Evolutionary conservation across 2,329 filamentous ascomycete species (phyloP), one percentile per base, ranked within the genome.

Genomic region (Arthrobotrys conoides): DNA sequence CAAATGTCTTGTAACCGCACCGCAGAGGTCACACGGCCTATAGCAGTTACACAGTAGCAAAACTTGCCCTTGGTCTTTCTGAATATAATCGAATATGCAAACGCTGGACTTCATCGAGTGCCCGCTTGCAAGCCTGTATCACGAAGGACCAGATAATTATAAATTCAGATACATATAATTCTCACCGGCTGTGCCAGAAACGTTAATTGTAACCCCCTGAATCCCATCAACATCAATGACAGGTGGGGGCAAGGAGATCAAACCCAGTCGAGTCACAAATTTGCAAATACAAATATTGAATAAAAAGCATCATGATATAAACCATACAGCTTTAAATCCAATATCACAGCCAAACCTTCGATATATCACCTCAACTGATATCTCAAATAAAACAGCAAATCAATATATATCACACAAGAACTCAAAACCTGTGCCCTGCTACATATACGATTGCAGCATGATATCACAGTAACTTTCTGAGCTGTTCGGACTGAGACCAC

Each of bases 371-470:
- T 63, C 5, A 4, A 38, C 22, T 27, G 53, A 59, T 36, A 59
- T 64, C 41, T 48, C 48, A 57, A 64, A 64, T 33, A 36, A 5
- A 16, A 44, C 3, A 16, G 12, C 27, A 41, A 10, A 67, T 44
- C 24, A 24, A 49, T 59, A 66, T 49, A 49, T 59, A 66, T 49
- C 18, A 33, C 38, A 73, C 48, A 73, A 73, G 41, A 73, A 73
- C 70, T 44, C 61, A 66, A 73, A 73, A 57, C 22, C 63, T 73
- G 61, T 67, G 51, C 53, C 70, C 70, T 66, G 30, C 49, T 18
- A 46, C 44, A 46, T 46, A 20, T 61, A 61, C 63, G 38, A 36
- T 53, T 59, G 59, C 51, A 73, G 46, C 61, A 46, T 27, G 51
- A 63, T 53, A 51, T 67, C 51, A 44, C 30, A 9, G 18, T 38